Conservation (phyloP, 352 stramenopile genomes). For the Globisporangium radiosum region DNA sequence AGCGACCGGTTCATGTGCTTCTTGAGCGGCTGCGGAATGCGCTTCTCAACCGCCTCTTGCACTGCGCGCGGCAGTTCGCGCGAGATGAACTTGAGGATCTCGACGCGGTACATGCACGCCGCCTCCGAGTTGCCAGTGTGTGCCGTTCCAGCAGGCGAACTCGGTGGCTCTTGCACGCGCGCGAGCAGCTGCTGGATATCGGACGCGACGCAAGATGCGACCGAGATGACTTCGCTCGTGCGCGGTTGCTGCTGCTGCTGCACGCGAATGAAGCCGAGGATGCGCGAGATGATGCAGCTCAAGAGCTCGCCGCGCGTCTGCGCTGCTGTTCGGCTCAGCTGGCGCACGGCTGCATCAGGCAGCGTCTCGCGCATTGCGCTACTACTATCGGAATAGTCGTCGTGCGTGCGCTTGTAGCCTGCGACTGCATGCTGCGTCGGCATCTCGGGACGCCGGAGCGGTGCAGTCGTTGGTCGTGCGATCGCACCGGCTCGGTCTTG, state of each 20-base stretch:
- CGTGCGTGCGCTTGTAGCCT: constrained; percentile 10
- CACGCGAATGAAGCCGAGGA: constrained; percentile 57
- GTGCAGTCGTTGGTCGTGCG: neutral
- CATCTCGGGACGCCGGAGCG: neutral
- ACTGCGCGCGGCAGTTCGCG: constrained; percentile 71
- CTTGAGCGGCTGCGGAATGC: constrained; percentile 45
- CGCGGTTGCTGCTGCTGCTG: constrained; percentile 30
- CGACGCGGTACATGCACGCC: constrained; percentile 74
- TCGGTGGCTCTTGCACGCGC: constrained; percentile 34
- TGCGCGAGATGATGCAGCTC: constrained; percentile 55
- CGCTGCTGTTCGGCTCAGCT: constrained; percentile 50
- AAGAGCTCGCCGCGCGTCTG: constrained; percentile 60
- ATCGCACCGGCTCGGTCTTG: constrained; percentile 5
- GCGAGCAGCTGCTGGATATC: constrained; percentile 63
- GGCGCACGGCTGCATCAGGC: constrained; percentile 50
- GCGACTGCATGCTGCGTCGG: neutral
- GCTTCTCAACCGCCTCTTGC: constrained; percentile 61
- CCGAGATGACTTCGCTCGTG: constrained; percentile 25
- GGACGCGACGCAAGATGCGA: constrained; percentile 42
- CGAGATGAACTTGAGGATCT: constrained; percentile 83
- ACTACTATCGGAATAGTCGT: neutral
- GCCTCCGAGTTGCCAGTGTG: constrained; percentile 40
- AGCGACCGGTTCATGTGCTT: constrained; percentile 64
- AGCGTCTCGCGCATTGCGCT: constrained; percentile 2
- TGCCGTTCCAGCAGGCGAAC: constrained; percentile 8